These are phyloP conservation scores for Trichocladium uniseriatum DNA, from an alignment of 495 filamentous ascomycete species.

Conservation along the genomic window DNA sequence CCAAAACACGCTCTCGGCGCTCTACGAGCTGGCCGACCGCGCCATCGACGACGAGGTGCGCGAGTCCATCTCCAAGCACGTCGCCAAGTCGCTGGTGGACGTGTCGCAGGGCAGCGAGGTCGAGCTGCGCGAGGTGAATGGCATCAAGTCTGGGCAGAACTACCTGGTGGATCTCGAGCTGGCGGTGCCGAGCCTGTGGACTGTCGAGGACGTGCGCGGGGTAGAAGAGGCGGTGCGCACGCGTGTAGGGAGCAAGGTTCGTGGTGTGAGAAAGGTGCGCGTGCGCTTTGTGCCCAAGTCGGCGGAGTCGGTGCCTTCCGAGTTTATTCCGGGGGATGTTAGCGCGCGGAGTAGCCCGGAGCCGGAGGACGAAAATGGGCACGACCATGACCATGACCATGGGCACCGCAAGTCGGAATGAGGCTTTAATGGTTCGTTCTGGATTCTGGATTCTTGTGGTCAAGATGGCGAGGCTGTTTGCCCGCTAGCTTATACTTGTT, in stretches of 20 bases:
- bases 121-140: constrained; percentile 61
- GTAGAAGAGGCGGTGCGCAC: constrained; percentile 65
- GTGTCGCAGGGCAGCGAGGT: constrained; percentile 43
- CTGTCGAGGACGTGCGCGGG: constrained; percentile 53
- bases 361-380: constrained; percentile 36
- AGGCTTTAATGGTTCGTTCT: background rate
- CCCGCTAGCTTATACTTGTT: no score
- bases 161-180: constrained; percentile 83
- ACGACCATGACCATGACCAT: constrained; percentile 19
- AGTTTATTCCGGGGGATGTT: constrained; percentile 65
- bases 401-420: constrained; percentile 6
- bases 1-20: constrained; percentile 69
- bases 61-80: constrained; percentile 53
- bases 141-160: constrained; percentile 91
- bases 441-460: no score
- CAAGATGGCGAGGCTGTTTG: no score
- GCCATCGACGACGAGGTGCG: constrained; percentile 77
- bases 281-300: constrained; percentile 75
- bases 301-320: constrained; percentile 35
- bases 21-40: constrained; percentile 84
- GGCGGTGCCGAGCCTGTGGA: constrained; percentile 63
- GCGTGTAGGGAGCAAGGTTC: constrained; percentile 59
- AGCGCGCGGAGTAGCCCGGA: constrained; percentile 57
- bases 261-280: constrained; percentile 70
- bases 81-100: constrained; percentile 53